Conservation (phyloP, 257 asterid species). For the Nicotiana paniculata region DNA sequence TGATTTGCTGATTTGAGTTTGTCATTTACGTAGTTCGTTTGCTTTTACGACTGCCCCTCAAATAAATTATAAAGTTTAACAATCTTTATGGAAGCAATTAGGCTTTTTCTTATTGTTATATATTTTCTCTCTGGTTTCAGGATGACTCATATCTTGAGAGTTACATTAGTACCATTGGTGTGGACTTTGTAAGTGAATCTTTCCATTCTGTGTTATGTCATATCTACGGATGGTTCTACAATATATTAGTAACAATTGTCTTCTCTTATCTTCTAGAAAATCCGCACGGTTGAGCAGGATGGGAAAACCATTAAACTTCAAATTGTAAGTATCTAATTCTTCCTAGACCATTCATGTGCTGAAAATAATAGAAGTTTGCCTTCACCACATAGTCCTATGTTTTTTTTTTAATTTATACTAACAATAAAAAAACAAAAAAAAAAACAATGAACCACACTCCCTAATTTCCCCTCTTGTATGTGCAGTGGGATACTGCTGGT, state of each 20-base stretch:
- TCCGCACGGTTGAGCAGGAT: slow-evolving; percentile 91
- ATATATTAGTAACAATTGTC: not conserved
- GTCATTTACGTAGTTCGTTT: not conserved
- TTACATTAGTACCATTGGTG: slow-evolving; percentile 92
- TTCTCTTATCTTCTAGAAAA: slow-evolving; percentile 47
- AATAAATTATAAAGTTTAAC: not conserved
- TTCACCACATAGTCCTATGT: not conserved
- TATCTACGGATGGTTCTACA: not conserved
- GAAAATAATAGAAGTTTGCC: not conserved
- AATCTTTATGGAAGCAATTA: not conserved
- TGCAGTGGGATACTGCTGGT: slow-evolving; percentile 97
- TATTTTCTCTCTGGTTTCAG: slow-evolving; percentile 29
- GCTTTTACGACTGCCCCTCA: not conserved
- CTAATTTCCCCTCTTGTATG: not conserved
- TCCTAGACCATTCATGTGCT: not conserved
- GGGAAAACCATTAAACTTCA: slow-evolving; percentile 92
- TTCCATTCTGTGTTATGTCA: not conserved
- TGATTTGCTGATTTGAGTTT: not conserved
- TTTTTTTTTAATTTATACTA: not conserved
- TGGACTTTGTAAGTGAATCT: slow-evolving; percentile 76
- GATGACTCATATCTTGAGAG: slow-evolving; percentile 95
- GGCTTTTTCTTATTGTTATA: slow-evolving; percentile 10
- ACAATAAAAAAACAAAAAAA: not conserved
- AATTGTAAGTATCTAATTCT: slow-evolving; percentile 50
- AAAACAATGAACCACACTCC: not conserved